Evolutionary conservation across 164 flowering plant genomes (phyloP).

Genomic region (Paratinospora sagittata): DNA sequence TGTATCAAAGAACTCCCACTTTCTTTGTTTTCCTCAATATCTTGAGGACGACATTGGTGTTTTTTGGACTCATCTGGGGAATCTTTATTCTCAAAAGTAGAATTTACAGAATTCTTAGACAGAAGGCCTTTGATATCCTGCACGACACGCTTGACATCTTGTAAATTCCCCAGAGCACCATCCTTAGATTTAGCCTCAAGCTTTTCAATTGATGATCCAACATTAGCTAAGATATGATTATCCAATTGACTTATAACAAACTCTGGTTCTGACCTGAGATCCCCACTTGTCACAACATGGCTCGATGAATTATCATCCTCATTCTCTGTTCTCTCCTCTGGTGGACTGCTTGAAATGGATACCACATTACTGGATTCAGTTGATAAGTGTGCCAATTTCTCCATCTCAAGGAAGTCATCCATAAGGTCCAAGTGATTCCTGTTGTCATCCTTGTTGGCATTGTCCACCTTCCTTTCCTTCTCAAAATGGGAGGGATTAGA

Average conservation of each 20-base stretch:
- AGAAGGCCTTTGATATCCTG: conserved; percentile 37
- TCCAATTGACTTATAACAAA: conserved; percentile 2
- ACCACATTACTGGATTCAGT: conserved; percentile 39
- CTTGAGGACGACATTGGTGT: conserved; percentile 28
- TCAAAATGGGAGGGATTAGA: conserved; percentile 56
- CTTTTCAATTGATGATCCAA: conserved; percentile 5
- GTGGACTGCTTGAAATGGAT: conserved; percentile 25
- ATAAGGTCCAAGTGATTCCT: conserved; percentile 61
- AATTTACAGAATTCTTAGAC: conserved; percentile 25
- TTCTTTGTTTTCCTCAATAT: conserved; percentile 25
- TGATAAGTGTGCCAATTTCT: conserved; percentile 70
- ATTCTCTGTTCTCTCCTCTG: conserved; percentile 23
- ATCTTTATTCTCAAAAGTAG: conserved; percentile 25
- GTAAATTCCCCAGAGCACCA: conserved; percentile 30
- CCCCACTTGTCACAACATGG: conserved; percentile 22
- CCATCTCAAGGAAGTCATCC: conserved; percentile 99
- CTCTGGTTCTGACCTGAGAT: conserved; percentile 21
- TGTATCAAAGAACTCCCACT: conserved; percentile 23
- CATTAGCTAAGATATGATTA: conserved; percentile 19
- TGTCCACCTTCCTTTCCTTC: conserved; percentile 48
- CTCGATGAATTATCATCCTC: conserved; percentile 12
- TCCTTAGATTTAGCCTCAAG: conserved; percentile 26
- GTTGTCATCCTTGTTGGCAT: conserved; percentile 40
- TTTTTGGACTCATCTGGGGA: conserved; percentile 25
- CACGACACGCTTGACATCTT: conserved; percentile 44